These are phyloP conservation scores for Castanea sativa DNA, from an alignment of 306 rosid genomes.

Conservation along the genomic window DNA sequence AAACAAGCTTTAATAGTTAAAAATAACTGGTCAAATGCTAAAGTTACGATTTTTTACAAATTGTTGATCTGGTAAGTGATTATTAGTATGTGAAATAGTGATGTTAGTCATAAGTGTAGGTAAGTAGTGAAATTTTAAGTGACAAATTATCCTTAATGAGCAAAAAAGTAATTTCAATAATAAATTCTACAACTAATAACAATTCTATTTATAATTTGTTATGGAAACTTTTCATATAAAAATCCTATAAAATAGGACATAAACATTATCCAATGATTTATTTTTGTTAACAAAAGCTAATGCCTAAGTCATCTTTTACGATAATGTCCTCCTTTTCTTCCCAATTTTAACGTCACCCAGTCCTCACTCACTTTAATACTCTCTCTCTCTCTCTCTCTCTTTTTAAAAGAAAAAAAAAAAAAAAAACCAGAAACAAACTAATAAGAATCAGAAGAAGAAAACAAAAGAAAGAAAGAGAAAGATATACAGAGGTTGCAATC, in stretches of 20 bases:
- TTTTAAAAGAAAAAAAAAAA: neutral
- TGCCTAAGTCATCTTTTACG: conserved; percentile 34
- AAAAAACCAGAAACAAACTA: too few relatives aligned
- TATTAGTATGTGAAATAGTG: too few relatives aligned
- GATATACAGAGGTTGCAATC: conserved; percentile 3
- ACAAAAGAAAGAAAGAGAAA: neutral
- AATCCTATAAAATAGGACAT: too few relatives aligned
- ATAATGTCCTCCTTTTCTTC: conserved; percentile 2
- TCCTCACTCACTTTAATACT: conserved; percentile 22
- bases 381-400: neutral
- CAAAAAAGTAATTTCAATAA: too few relatives aligned
- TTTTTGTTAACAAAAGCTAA: neutral
- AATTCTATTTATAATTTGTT: rapidly evolving
- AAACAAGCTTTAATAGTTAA: too few relatives aligned
- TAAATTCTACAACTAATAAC: too few relatives aligned
- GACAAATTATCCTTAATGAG: rapidly evolving
- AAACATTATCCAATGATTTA: too few relatives aligned
- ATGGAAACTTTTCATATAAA: too few relatives aligned
- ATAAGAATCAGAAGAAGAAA: neutral
- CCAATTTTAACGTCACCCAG: conserved; percentile 13
- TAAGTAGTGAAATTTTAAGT: too few relatives aligned
- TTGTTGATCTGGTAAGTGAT: rapidly evolving
- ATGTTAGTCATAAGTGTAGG: rapidly evolving
- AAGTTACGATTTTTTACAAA: rapidly evolving
- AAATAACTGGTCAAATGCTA: rapidly evolving